These are phyloP conservation scores for Fraxinus quadrangulata DNA, from an alignment of 257 asterid genomes.

Conservation along the genomic window DNA sequence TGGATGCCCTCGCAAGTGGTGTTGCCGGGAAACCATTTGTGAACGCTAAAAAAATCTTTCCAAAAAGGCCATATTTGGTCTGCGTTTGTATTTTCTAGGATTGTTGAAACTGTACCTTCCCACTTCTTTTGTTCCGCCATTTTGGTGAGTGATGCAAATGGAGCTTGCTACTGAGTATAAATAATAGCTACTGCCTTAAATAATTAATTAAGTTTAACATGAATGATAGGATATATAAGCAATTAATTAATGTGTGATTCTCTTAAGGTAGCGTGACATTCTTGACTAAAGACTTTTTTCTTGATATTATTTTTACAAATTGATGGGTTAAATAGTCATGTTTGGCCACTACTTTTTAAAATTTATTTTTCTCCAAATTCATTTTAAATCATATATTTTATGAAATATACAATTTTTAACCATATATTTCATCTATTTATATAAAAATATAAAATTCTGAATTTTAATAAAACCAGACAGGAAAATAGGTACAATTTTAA, in stretches of 20 bases:
- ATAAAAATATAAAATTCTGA: too few species aligned
- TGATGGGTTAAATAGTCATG: too few species aligned
- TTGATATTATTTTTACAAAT: background rate
- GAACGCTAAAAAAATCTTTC: slow-evolving; percentile 59
- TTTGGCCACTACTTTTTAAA: too few species aligned
- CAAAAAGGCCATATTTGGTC: slow-evolving; percentile 66
- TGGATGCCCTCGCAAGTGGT: slow-evolving; percentile 54
- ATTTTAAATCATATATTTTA: background rate
- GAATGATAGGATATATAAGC: background rate
- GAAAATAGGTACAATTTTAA: too few species aligned
- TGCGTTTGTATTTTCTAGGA: slow-evolving; percentile 40
- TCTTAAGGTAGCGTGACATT: background rate
- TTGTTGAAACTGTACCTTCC: slow-evolving; percentile 51
- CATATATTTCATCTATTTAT: too few species aligned
- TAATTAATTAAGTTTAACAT: background rate
- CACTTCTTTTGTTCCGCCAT: slow-evolving; percentile 39
- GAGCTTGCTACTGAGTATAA: background rate
- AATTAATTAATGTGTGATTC: background rate
- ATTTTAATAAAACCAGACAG: too few species aligned
- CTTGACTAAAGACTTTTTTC: background rate
- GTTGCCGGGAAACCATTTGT: slow-evolving; percentile 70
- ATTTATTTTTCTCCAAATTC: too few species aligned
- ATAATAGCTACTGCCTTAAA: background rate
- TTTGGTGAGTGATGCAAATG: background rate
- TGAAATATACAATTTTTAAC: too few species aligned